Evolutionary conservation across 805 yeast species (phyloP).

Genomic region (Metschnikowia reukaufii): DNA sequence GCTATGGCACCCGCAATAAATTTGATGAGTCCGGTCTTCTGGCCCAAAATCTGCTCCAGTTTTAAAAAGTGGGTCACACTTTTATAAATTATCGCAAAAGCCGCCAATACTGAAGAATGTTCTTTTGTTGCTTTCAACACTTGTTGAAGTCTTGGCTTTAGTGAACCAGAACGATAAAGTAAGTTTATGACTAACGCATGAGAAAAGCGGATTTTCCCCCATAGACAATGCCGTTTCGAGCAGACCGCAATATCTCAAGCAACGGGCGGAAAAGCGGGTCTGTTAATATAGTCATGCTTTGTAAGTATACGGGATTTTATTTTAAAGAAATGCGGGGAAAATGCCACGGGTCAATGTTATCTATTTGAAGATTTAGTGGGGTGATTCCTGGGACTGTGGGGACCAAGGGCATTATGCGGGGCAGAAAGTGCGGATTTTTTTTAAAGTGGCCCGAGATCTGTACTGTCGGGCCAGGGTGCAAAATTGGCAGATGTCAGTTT

Average conservation of each 20-base stretch:
- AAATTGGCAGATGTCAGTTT: too few relatives aligned
- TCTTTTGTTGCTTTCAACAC: constrained; percentile 53
- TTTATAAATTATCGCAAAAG: constrained; percentile 56
- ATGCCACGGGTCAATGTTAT: background rate
- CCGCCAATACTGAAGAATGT: constrained; percentile 57
- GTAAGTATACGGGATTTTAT: too few relatives aligned
- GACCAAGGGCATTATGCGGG: background rate
- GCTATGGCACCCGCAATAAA: constrained; percentile 43
- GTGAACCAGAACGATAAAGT: constrained; percentile 53
- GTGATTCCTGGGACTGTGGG: background rate
- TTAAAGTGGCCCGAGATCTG: background rate
- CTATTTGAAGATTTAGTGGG: background rate
- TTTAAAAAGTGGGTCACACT: constrained; percentile 30
- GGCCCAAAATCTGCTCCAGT: constrained; percentile 35
- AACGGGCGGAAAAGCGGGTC: constrained; percentile 30
- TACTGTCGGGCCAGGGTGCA: background rate
- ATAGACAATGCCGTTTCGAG: constrained; percentile 53
- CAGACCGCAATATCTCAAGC: constrained; percentile 36
- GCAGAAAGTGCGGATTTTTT: background rate
- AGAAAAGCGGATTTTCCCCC: constrained; percentile 62
- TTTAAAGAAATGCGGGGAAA: background rate
- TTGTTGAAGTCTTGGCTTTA: constrained; percentile 43
- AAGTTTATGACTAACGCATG: constrained; percentile 64
- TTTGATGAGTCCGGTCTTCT: constrained; percentile 30
- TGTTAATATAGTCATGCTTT: constrained; percentile 18